Base-by-base conservation (phyloP, 2,329 filamentous ascomycete genomes). In the Epichloe amarillans region DNA sequence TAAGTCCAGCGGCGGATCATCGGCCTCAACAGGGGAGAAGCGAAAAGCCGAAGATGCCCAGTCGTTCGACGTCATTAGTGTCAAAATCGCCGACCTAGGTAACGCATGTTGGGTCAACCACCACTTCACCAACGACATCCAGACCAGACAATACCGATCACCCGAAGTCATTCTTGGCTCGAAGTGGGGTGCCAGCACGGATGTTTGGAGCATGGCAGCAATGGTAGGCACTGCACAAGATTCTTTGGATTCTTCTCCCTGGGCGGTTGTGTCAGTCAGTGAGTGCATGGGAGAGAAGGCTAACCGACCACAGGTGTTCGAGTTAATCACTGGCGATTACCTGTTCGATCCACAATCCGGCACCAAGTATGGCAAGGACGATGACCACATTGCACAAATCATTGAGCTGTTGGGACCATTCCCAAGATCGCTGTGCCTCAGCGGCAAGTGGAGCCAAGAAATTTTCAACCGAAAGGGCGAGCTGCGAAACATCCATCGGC, bases 101-200 rank as follows among this genome's bases (percentile, higher is more conserved):
- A 98, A 98, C 66, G 93, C 93, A 19, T 98, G 93, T 72, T 98
- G 93, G 93, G 90, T 95, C 30, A 89, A 89, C 57, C 93, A 98
- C 65, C 93, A 98, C 69, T 98, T 98, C 70, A 98, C 93, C 63
- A 96, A 98, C 65, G 93, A 98, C 66, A 98, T 98, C 61, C 93
- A 98, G 67, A 98, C 93, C 8, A 79, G 93, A 62, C 93, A 98
- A 69, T 98, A 98, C 68, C 79, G 93, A 52, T 97, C 93, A 1
- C 93, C 93, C 1, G 93, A 98, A 69, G 93, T 98, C 51, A 97
- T 98, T 54, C 73, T 98, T 19, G 93, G 93, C 39, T 82, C 89
- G 3, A 97, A 97, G 73, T 98, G 93, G 93, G 93, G 93, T 58
- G 93, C 93, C n/a, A 97, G 91, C 65, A 97, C 93, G 2, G 93